Percentiles rank a stretch among this genome's conserved stretches.
Evolutionary conservation across 768 basidiomycete species (phyloP).

Genomic region (Tylopilus plumbeoviolaceoides): DNA sequence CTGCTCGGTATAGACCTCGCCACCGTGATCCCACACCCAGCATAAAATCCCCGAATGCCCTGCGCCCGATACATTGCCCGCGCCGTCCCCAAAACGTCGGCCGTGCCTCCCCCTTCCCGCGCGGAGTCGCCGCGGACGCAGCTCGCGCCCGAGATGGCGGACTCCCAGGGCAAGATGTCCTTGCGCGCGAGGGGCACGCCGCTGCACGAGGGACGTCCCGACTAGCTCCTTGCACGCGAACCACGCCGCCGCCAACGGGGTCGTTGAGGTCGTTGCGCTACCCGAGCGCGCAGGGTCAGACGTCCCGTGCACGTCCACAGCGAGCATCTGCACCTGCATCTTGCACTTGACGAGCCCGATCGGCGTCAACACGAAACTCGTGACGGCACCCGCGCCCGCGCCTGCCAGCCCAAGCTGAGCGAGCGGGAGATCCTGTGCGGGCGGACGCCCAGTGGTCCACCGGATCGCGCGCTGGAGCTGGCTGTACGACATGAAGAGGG

Average conservation of each 20-base stretch:
- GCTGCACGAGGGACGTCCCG: slow-evolving; percentile 54
- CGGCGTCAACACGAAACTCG: slow-evolving; percentile 88
- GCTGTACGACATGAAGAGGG: slow-evolving; percentile 82
- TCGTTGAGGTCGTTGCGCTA: slow-evolving; percentile 39
- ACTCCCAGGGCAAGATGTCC: slow-evolving; percentile 67
- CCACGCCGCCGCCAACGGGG: slow-evolving; percentile 91
- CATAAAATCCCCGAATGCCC: slow-evolving; percentile 83
- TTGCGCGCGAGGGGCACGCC: slow-evolving; percentile 34
- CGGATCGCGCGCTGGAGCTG: slow-evolving; percentile 66
- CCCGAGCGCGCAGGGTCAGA: neutral
- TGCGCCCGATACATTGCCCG: slow-evolving; percentile 67
- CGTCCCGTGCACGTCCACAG: slow-evolving; percentile 20
- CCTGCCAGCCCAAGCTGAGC: slow-evolving; percentile 76
- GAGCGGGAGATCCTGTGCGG: slow-evolving; percentile 47
- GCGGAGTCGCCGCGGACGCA: too few species aligned
- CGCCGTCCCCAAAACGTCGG: slow-evolving; percentile 55
- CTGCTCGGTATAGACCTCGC: slow-evolving; percentile 82
- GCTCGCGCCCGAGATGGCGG: slow-evolving; percentile 87
- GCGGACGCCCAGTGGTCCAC: slow-evolving; percentile 32
- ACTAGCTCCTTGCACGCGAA: slow-evolving; percentile 84
- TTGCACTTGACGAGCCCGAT: slow-evolving; percentile 96
- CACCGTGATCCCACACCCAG: slow-evolving; percentile 90
- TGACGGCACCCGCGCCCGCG: slow-evolving; percentile 79
- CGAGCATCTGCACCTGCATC: slow-evolving; percentile 94
- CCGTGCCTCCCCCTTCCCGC: slow-evolving; percentile 29